These are phyloP conservation scores for Rickenella mellea DNA, from an alignment of 768 basidiomycete genomes.

Conservation along the genomic window DNA sequence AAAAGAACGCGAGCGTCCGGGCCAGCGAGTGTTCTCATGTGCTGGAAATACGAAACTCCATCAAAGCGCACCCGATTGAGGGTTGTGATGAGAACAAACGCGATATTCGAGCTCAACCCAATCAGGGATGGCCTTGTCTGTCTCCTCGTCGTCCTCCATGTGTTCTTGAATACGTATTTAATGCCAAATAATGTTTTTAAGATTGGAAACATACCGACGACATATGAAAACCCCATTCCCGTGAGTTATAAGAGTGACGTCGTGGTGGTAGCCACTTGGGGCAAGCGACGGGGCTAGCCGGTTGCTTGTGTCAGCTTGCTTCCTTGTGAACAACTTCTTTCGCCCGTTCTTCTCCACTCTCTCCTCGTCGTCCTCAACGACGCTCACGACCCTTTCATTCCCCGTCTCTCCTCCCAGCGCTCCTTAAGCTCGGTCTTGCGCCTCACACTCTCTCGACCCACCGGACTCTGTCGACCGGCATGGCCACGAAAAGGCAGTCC, in stretches of 20 bases:
- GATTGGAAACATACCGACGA: conserved; percentile 36
- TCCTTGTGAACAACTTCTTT: too few species aligned
- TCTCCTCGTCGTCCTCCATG: conserved; percentile 89
- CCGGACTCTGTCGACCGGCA: background rate
- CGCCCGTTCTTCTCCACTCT: too few species aligned
- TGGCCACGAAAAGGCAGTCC: conserved; percentile 31
- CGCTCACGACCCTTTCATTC: background rate
- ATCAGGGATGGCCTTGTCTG: conserved; percentile 58
- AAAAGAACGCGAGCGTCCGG: conserved; percentile 60
- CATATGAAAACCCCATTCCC: conserved; percentile 45
- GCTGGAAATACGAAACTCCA: conserved; percentile 31
- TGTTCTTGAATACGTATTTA: conserved; percentile 47
- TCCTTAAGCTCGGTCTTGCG: background rate
- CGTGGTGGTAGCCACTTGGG: too few species aligned
- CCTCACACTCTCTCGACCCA: background rate
- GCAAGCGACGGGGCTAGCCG: background rate
- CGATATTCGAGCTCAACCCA: conserved; percentile 94
- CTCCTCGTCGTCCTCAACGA: background rate
- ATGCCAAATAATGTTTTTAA: conserved; percentile 4
- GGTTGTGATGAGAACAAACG: conserved; percentile 29
- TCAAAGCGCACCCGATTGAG: conserved; percentile 4
- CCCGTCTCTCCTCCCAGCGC: too few species aligned
- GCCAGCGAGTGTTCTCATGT: conserved; percentile 79
- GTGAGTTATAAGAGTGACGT: too few species aligned
- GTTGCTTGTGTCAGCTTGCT: conserved; percentile 1